Percentiles rank a stretch among this genome's conserved stretches.
phyloP scores from a whole-genome alignment of 192 early-diverging fungal species.

The Coemansia javaensis region DNA sequence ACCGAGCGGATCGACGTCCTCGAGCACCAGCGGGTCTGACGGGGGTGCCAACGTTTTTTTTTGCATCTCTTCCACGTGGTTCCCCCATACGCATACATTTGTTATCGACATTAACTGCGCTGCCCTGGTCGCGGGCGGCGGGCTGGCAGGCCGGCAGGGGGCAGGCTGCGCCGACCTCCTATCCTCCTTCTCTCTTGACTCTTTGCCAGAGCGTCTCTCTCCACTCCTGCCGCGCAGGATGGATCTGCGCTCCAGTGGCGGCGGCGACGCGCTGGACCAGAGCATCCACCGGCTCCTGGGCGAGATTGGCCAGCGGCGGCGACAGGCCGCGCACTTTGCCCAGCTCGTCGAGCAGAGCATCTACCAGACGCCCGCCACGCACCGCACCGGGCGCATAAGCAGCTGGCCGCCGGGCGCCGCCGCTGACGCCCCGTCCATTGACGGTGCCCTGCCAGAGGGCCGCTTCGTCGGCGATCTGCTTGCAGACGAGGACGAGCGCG shows the following conservation, averaged over 20 bases:
- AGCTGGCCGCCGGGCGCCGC: no score
- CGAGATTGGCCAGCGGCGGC: conserved; percentile 15
- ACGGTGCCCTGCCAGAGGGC: not conserved
- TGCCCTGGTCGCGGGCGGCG: no score
- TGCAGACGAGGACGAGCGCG: not conserved
- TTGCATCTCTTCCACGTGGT: not conserved
- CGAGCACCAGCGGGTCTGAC: no score
- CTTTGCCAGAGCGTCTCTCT: no score
- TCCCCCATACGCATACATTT: no score
- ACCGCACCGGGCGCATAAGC: not conserved
- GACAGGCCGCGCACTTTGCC: conserved; percentile 25
- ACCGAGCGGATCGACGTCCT: conserved; percentile 19
- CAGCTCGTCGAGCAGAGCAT: conserved; percentile 30
- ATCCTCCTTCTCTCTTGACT: no score
- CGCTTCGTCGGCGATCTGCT: not conserved
- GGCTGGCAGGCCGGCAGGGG: no score
- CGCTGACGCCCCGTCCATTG: not conserved
- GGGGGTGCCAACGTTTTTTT: no score
- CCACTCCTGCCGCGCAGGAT: no score
- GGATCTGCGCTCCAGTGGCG: no score
- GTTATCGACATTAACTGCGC: no score
- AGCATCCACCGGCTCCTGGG: conserved; percentile 18
- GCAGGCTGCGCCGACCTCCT: no score
- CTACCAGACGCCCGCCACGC: not conserved
- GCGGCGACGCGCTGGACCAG: conserved; percentile 1